A percentile compares a stretch with the other conserved stretches of the same genome.
Conservation (phyloP, 148 eudicot genomes). For the Pouteria glomerata region DNA sequence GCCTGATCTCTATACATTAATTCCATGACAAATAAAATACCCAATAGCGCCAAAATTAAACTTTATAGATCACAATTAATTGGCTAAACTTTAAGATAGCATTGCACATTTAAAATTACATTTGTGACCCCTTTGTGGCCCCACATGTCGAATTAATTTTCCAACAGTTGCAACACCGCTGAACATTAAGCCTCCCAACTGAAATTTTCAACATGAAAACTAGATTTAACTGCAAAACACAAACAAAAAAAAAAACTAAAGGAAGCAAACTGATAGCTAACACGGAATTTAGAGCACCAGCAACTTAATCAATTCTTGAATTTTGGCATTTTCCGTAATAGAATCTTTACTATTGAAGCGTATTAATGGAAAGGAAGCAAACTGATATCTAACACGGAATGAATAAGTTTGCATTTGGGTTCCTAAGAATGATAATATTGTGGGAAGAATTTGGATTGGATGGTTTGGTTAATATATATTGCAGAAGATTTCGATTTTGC, state of each 20-base stretch:
- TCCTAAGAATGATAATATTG: not conserved
- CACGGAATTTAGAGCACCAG: not conserved
- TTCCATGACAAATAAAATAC: too few relatives aligned
- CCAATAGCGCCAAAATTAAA: too few relatives aligned
- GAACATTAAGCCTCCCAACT: constrained; percentile 53
- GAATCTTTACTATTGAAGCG: not conserved
- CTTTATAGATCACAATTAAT: too few relatives aligned
- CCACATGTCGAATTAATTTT: too few relatives aligned
- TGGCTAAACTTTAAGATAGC: too few relatives aligned
- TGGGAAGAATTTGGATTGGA: not conserved
- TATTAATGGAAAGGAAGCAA: not conserved
- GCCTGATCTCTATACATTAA: too few relatives aligned
- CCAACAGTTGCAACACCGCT: constrained; percentile 47
- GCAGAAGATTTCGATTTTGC: not conserved
- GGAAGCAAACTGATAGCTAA: not conserved
- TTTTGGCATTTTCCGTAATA: not conserved
- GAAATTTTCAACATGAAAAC: constrained; percentile 8
- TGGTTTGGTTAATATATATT: not conserved
- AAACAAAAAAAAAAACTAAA: not conserved
- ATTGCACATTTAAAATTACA: too few relatives aligned
- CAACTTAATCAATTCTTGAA: not conserved
- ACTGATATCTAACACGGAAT: not conserved
- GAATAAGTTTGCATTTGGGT: not conserved
- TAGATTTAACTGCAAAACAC: not conserved
- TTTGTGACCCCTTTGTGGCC: too few relatives aligned